Conservation (phyloP, 176 grass and related monocot species). For the Zizania latifolia region DNA sequence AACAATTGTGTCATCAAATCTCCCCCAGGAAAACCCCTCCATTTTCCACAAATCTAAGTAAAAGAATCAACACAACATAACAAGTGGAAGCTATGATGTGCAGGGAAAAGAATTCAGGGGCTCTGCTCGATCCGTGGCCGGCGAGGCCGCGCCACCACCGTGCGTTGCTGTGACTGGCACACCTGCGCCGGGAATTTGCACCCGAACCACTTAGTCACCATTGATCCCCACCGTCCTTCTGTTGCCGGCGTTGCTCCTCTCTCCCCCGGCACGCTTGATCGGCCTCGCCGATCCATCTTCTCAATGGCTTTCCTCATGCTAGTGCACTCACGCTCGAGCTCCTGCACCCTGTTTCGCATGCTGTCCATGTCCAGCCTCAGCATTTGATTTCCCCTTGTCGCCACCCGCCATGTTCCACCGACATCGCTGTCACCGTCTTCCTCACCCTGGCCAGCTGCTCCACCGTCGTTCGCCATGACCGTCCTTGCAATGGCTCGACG, state of each 20-base stretch:
- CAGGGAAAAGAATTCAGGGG: slow-evolving; percentile 36
- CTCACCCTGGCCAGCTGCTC: slow-evolving; percentile 27
- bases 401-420: slow-evolving; percentile 43
- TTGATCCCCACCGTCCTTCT: slow-evolving; percentile 48
- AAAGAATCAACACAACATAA: slow-evolving; percentile 48
- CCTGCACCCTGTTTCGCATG: slow-evolving; percentile 82
- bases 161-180: slow-evolving; percentile 76
- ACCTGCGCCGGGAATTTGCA: slow-evolving; percentile 91
- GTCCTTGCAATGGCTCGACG: slow-evolving; percentile 67
- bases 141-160: slow-evolving; percentile 63
- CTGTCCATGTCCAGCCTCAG: no score
- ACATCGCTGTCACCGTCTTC: slow-evolving; percentile 24
- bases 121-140: slow-evolving; percentile 58
- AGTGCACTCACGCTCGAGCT: slow-evolving; percentile 84
- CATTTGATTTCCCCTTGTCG: slow-evolving; percentile 71
- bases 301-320: slow-evolving; percentile 78
- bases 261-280: not conserved
- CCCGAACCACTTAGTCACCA: slow-evolving; percentile 57
- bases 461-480: slow-evolving; percentile 58
- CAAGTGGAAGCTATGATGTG: slow-evolving; percentile 30
- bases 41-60: slow-evolving; percentile 36
- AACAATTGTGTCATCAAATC: not conserved
- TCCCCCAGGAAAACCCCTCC: slow-evolving; percentile 8
- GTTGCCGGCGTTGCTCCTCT: not conserved
- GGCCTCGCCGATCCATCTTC: slow-evolving; percentile 61